Evolutionary conservation across 208 protist genomes (phyloP).

Genomic region (Herpetomonas tarakana): DNA sequence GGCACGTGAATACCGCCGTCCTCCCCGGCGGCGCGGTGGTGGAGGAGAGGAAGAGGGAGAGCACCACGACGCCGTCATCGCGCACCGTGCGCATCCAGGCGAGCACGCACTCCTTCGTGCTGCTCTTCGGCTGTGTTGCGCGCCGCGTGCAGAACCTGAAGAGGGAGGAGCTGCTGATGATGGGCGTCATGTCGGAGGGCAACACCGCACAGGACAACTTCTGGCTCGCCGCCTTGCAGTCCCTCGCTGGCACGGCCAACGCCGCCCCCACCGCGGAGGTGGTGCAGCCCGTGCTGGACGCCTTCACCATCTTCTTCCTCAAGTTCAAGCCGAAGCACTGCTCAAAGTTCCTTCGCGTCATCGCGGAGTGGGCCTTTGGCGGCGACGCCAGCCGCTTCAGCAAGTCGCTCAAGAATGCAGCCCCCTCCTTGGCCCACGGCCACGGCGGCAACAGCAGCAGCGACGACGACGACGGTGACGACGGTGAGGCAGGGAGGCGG

Average conservation of each 20-base stretch:
- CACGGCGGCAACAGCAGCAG: slow-evolving; percentile 11
- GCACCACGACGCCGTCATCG: slow-evolving; percentile 2
- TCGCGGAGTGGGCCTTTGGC: slow-evolving; percentile 83
- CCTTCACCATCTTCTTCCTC: slow-evolving; percentile 79
- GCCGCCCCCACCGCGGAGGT: slow-evolving; percentile 60
- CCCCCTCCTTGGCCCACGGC: slow-evolving; percentile 6
- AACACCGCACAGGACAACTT: slow-evolving; percentile 62
- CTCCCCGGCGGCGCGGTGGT: slow-evolving; percentile 27
- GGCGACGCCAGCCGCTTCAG: slow-evolving; percentile 14
- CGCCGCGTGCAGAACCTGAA: slow-evolving; percentile 59
- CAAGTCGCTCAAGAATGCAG: slow-evolving; percentile 6
- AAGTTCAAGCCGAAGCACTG: slow-evolving; percentile 90
- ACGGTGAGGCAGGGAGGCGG: slow-evolving; percentile 11
- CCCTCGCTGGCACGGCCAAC: slow-evolving; percentile 46
- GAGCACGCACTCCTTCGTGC: slow-evolving; percentile 63
- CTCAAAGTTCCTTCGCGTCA: slow-evolving; percentile 43
- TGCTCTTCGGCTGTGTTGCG: slow-evolving; percentile 71
- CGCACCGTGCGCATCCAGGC: slow-evolving; percentile 46
- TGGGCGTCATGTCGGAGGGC: slow-evolving; percentile 56
- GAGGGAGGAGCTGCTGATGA: slow-evolving; percentile 71
- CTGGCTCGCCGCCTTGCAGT: slow-evolving; percentile 78
- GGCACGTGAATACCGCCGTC: slow-evolving; percentile 37
- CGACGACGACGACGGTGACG: slow-evolving; percentile 8
- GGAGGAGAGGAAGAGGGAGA: slow-evolving; percentile 19
- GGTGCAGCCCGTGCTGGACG: slow-evolving; percentile 64